Conservation (phyloP, 2,329 filamentous ascomycete genomes). For the Hypomyces rosellus region DNA sequence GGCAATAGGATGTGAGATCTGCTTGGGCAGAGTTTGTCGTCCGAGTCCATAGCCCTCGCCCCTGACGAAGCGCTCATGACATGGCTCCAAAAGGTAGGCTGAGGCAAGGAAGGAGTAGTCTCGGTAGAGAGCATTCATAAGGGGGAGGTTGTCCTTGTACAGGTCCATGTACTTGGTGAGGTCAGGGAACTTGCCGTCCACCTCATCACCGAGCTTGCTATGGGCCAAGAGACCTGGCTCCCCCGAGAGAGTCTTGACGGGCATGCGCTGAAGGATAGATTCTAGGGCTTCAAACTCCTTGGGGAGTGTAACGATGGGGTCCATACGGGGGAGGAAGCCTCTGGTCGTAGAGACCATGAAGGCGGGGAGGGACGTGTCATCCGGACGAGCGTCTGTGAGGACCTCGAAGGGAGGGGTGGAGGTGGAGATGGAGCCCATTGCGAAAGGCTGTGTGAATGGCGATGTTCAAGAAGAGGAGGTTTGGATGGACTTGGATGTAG, state of each 20-base stretch:
- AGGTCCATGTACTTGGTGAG: constrained; percentile 67
- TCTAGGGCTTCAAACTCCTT: constrained; percentile 66
- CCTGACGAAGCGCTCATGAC: constrained; percentile 66
- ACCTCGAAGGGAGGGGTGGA: constrained; percentile 45
- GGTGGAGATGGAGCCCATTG: constrained; percentile 36
- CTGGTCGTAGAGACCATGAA: constrained; percentile 74
- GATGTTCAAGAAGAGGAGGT: not conserved
- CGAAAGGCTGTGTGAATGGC: not conserved
- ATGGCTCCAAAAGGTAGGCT: constrained; percentile 86
- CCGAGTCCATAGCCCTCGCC: constrained; percentile 74
- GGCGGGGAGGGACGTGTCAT: constrained; percentile 58
- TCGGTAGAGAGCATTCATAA: constrained; percentile 81
- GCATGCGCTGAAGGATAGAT: constrained; percentile 68
- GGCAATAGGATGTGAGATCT: constrained; percentile 75
- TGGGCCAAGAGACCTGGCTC: constrained; percentile 70
- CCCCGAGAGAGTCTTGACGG: constrained; percentile 68
- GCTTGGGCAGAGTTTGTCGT: constrained; percentile 63
- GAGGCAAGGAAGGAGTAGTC: constrained; percentile 91
- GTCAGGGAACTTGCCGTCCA: constrained; percentile 69
- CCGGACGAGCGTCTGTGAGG: constrained; percentile 55
- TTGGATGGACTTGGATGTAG: not conserved
- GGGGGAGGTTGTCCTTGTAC: constrained; percentile 64
- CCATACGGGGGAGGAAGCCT: constrained; percentile 65
- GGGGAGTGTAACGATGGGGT: constrained; percentile 60
- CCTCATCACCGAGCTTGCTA: constrained; percentile 67